Base-by-base conservation (phyloP, 352 stramenopile genomes). In the Globisporangium megalacanthum region DNA sequence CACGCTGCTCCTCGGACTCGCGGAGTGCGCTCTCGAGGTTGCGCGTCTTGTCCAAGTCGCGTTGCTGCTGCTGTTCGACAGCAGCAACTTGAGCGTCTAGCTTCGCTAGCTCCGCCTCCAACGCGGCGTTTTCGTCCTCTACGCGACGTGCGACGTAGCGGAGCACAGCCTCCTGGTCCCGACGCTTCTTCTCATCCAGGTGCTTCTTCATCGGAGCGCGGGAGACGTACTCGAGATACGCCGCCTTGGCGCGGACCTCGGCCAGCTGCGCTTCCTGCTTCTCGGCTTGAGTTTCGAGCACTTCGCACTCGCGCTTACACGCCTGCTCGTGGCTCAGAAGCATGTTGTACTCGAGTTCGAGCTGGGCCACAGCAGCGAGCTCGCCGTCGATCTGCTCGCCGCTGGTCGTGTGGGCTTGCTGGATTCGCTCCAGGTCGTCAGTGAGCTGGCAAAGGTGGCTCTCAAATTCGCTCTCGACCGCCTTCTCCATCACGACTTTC, bases 181-280 rank as follows among this genome's bases (percentile, higher is more conserved):
- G 61, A 7, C 67, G 58, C 47, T 88, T 85, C 45, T 84, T 84
- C 52, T 86, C 74, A 42, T 88, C 78, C 44, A 88, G 58, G 44
- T 86, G 70, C 25, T 69, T 72, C 49, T 83, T 86, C 53, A 87
- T 65, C 9, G 77, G 77, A 1, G 68, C 70, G 13, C 65, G 73
- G 17, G 75, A 84, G 13, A 85, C 68, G 47, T 83, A 81, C 51
- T 88, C 77, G 42, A 88, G 48, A 47, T 83, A 87, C 10, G 68
- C 58, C 39, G 76, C 69, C 46, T 85, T 77, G 19, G 63, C 73
- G 1, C 70, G 74, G 2, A 86, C 58, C n/a, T 86, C 73, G 22
- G 65, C 45, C 0, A 87, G 56, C 37, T 74, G 64, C 2, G 54
- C 52, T 45, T 60, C 52, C 9, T 86, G 73, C n/a, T 60, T 77